A percentile compares a stretch with the other conserved stretches of the same genome.
phyloP scores from a whole-genome alignment of 176 grass and related monocot genomes.

The Triticum turgidum region DNA sequence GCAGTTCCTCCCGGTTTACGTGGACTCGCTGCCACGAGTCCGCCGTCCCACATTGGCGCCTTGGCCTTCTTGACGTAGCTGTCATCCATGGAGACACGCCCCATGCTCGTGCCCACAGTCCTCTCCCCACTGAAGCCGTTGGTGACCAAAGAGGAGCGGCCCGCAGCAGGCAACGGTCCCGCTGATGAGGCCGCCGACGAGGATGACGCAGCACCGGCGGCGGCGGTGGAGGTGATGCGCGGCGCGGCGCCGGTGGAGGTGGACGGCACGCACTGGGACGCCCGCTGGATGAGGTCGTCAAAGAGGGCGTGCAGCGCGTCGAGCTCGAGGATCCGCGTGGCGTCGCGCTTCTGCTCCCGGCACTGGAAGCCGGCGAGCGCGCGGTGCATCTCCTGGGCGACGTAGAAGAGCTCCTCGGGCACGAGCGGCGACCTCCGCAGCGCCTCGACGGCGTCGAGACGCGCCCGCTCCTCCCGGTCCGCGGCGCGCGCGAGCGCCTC shows the following conservation, averaged over 20 bases:
- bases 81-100: constrained; percentile 85
- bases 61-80: constrained; percentile 85
- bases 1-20: constrained; percentile 26
- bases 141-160: constrained; percentile 22
- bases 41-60: constrained; percentile 55
- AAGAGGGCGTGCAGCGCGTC: constrained; percentile 67
- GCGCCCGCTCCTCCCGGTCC: constrained; percentile 74
- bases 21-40: constrained; percentile 33
- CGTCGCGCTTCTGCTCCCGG: constrained; percentile 89
- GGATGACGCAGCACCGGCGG: neutral
- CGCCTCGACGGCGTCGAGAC: constrained; percentile 56
- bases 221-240: constrained; percentile 27
- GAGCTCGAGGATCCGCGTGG: constrained; percentile 74
- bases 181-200: constrained; percentile 14
- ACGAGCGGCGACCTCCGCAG: constrained; percentile 53
- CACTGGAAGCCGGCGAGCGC: constrained; percentile 63
- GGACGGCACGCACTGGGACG: constrained; percentile 72
- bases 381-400: constrained; percentile 92
- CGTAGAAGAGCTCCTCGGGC: constrained; percentile 90
- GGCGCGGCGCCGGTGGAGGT: constrained; percentile 41
- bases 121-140: constrained; percentile 32
- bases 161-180: neutral
- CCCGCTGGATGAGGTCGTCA: constrained; percentile 80
- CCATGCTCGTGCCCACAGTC: constrained; percentile 20
- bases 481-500: constrained; percentile 65